Evolutionary conservation across 768 basidiomycete genomes (phyloP), one percentile per base, ranked within the genome.

Genomic region (Tylopilus vinaceipallidus): DNA sequence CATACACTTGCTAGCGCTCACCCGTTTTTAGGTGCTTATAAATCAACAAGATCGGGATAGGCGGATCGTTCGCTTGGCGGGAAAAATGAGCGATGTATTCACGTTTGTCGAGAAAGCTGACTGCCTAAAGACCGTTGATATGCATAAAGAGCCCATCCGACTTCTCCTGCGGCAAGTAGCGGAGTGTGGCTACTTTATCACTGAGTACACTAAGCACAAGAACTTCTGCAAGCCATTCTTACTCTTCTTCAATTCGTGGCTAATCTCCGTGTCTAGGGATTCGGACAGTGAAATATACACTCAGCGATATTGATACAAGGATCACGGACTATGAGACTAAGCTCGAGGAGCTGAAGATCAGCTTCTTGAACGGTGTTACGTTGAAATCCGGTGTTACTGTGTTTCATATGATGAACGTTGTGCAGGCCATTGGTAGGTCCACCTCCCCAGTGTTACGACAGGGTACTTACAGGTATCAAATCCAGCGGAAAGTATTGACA

Each of bases 111-210:
- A 52, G 2, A 46, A 47, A 1, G 19, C 46, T 4, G 51, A 52
- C 0, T 19, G 46, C 0, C 13, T 43, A 16, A 48, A 24, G 35
- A n/a, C 6, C 3, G 29, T 44, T 9, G 4, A 43, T 8, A 6
- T 26, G 5, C 42, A 44, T 13, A 27, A 10, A 3, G 30, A 39
- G 34, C 9, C 32, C 0, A 30, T 40, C 3, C 39, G 12, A 2
- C 52, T 35, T 23, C 12, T 53, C 0, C n/a, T 53, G 19, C 52
- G 40, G n/a, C 52, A 53, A 20, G 37, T 53, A 20, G 49, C 47
- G 13, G 52, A 53, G 42, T 53, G 52, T 12, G 42, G 42, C 11
- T 49, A 49, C 37, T 53, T 53, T 22, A 41, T 53, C 13, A 14
- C 35, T 2, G 46, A 53, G 14, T 53, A 53, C 16, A 7, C 42